Conservation (phyloP, 2,329 filamentous ascomycete genomes). For the Colletotrichum salicis region DNA sequence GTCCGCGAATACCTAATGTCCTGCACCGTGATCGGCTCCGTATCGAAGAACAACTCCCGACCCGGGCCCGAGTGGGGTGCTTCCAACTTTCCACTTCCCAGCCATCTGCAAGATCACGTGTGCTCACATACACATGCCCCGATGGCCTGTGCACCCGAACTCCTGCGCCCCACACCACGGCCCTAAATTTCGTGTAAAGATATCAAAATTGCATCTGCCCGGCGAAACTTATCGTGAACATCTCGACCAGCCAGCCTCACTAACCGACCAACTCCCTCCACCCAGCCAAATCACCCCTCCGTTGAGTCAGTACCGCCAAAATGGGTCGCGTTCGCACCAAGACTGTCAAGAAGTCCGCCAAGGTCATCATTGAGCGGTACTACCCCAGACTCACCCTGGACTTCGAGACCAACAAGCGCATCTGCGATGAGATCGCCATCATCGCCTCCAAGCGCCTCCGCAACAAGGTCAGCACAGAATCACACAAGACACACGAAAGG, state of each 20-base stretch:
- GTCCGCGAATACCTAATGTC: no score
- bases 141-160: constrained; percentile 2
- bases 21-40: not conserved
- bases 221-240: constrained; percentile 37
- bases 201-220: constrained; percentile 9
- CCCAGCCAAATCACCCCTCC: constrained; percentile 37
- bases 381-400: constrained; percentile 98
- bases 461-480: constrained; percentile 82
- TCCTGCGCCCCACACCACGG: constrained; percentile 3
- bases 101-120: not conserved
- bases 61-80: not conserved
- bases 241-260: constrained; percentile 63
- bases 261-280: constrained; percentile 45
- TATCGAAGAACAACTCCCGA: not conserved
- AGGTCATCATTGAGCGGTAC: constrained; percentile 99
- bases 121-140: not conserved
- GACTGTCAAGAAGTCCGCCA: constrained; percentile 83
- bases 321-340: constrained; percentile 79
- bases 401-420: constrained; percentile 99
- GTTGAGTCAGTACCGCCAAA: constrained; percentile 64
- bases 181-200: constrained; percentile 21
- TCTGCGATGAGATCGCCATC: constrained; percentile 99
- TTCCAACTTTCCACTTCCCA: not conserved
- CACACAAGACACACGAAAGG: not conserved
- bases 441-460: constrained; percentile 98